phyloP scores from a whole-genome alignment of 164 flowering plant genomes.

The Macadamia tetraphylla region DNA sequence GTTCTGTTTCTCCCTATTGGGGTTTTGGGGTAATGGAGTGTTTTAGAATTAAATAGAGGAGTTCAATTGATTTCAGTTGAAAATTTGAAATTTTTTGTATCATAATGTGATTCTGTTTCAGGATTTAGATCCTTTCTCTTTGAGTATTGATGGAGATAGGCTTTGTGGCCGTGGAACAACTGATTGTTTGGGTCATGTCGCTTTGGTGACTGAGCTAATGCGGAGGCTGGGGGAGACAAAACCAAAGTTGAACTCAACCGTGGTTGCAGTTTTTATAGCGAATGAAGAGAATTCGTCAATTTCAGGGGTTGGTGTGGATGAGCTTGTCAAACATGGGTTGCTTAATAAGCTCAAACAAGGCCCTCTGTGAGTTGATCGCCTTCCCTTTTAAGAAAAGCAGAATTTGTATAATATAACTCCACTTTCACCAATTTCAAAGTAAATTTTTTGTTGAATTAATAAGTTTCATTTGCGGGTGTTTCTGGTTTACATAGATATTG shows the following conservation, averaged over 20 bases:
- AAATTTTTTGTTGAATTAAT: neutral
- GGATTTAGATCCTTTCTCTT: slow-evolving; percentile 94
- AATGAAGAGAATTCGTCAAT: slow-evolving; percentile 89
- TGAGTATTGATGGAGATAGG: slow-evolving; percentile 87
- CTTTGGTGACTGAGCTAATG: slow-evolving; percentile 88
- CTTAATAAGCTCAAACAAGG: slow-evolving; percentile 80
- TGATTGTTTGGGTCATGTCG: slow-evolving; percentile 96
- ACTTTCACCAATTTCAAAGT: neutral
- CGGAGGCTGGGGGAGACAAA: slow-evolving; percentile 64
- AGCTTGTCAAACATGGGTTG: slow-evolving; percentile 75
- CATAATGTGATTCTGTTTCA: slow-evolving; percentile 20
- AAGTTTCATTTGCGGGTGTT: slow-evolving; percentile 3
- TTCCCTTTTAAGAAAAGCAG: neutral
- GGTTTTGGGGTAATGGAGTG: neutral
- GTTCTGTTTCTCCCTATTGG: neutral
- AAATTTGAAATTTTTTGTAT: neutral
- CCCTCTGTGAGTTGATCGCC: slow-evolving; percentile 61
- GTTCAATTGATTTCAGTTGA: neutral
- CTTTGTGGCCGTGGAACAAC: slow-evolving; percentile 95
- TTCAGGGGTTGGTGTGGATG: slow-evolving; percentile 87
- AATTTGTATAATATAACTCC: neutral
- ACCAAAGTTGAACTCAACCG: slow-evolving; percentile 73
- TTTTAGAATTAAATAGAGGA: neutral
- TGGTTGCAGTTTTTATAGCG: slow-evolving; percentile 92
- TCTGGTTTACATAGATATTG: slow-evolving; percentile 51